A percentile compares a stretch with the other conserved stretches of the same genome.
Conservation (phyloP, 2,329 filamentous ascomycete species). For the Colletotrichum limetticola region DNA sequence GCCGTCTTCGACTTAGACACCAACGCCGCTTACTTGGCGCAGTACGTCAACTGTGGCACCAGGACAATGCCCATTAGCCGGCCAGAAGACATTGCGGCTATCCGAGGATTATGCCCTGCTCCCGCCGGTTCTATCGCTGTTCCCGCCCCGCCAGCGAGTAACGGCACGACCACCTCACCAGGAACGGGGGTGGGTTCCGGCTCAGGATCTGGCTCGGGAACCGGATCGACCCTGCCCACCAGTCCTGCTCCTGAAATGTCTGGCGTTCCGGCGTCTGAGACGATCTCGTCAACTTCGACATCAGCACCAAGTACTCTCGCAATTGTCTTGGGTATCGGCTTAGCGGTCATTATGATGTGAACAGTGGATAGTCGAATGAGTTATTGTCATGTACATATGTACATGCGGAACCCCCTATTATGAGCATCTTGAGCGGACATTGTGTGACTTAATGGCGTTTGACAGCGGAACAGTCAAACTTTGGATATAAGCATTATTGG, state of each 20-base stretch:
- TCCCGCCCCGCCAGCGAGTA: not conserved
- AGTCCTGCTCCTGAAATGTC: constrained; percentile 8
- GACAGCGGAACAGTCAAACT: not conserved
- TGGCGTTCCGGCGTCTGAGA: constrained; percentile 3
- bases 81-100: constrained; percentile 27
- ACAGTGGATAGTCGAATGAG: not conserved
- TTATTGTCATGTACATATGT: not conserved
- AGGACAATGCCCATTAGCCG: constrained; percentile 28
- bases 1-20: constrained; percentile 64
- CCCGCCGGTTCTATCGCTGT: not conserved
- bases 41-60: constrained; percentile 62
- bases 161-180: constrained; percentile 10
- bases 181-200: not conserved
- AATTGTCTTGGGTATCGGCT: not conserved
- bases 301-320: not conserved
- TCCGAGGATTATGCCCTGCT: constrained; percentile 20
- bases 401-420: constrained; percentile 3
- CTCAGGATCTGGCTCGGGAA: not conserved
- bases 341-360: constrained; percentile 9
- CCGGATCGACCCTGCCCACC: not conserved
- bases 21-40: constrained; percentile 59
- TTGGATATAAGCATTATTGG: not conserved
- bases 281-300: constrained; percentile 1
- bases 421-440: constrained; percentile 15
- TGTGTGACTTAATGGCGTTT: constrained; percentile 3